Percentiles rank a stretch among this genome's conserved stretches.
Conservation (phyloP, 768 basidiomycete species). For the Panus rudis region DNA sequence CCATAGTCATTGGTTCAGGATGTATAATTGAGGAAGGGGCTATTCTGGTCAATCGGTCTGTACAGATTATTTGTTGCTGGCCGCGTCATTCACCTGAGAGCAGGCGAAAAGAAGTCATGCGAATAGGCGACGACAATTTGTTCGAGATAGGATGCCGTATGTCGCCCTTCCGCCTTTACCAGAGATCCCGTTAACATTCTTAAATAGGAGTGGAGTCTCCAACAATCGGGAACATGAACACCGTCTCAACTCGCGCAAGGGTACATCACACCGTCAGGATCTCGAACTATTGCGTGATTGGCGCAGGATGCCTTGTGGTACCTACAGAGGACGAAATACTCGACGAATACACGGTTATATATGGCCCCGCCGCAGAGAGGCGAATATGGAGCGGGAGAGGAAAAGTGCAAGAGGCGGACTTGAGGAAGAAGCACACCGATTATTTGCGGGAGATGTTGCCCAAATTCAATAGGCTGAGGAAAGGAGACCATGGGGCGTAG, state of each 20-base stretch:
- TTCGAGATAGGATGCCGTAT: slow-evolving; percentile 92
- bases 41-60: slow-evolving; percentile 81
- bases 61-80: background rate
- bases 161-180: slow-evolving; percentile 25
- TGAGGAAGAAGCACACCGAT: slow-evolving; percentile 83
- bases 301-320: slow-evolving; percentile 72
- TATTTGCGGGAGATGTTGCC: slow-evolving; percentile 89
- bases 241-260: slow-evolving; percentile 75
- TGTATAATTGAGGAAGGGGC: slow-evolving; percentile 91
- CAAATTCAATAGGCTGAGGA: slow-evolving; percentile 68
- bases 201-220: slow-evolving; percentile 79
- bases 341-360: slow-evolving; percentile 78
- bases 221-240: slow-evolving; percentile 78
- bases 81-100: slow-evolving; percentile 1
- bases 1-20: slow-evolving; percentile 81
- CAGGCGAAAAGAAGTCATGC: slow-evolving; percentile 79
- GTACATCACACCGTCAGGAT: slow-evolving; percentile 80
- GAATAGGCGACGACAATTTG: slow-evolving; percentile 88
- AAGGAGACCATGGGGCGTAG: slow-evolving; percentile 16
- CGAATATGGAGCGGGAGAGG: slow-evolving; percentile 84
- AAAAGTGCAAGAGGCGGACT: slow-evolving; percentile 72
- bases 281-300: slow-evolving; percentile 74
- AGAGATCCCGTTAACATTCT: background rate
- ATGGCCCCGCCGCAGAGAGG: slow-evolving; percentile 68
- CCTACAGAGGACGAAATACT: slow-evolving; percentile 74